Evolutionary conservation across 306 rosid genomes (phyloP).

Genomic region (Dryas alaskensis): DNA sequence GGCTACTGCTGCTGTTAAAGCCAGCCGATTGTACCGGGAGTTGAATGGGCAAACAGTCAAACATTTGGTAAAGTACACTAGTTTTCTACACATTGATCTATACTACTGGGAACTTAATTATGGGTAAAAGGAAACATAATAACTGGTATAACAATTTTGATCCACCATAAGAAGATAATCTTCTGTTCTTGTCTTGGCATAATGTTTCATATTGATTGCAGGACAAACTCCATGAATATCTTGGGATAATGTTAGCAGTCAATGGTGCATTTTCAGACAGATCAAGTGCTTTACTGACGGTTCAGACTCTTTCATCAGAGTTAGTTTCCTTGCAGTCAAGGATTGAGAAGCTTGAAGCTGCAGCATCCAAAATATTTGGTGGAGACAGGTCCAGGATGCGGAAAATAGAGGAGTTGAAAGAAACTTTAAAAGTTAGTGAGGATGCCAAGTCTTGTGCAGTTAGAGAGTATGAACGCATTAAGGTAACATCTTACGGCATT

Average conservation of each 20-base stretch:
- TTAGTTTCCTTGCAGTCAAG: conserved; percentile 66
- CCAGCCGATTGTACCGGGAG: conserved; percentile 83
- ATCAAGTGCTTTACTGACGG: conserved; percentile 73
- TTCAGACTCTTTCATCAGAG: conserved; percentile 78
- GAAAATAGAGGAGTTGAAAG: conserved; percentile 78
- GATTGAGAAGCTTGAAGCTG: conserved; percentile 81
- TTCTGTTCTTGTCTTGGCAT: background rate
- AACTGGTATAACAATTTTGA: background rate
- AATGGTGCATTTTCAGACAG: conserved; percentile 81
- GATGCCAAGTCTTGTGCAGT: conserved; percentile 78
- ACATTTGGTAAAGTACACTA: conserved; percentile 63
- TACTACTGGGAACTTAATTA: too few relatives aligned
- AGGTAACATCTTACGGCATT: conserved; percentile 42
- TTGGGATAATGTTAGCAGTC: conserved; percentile 77
- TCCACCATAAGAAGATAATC: background rate
- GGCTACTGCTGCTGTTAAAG: conserved; percentile 81
- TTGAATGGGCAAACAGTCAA: conserved; percentile 81
- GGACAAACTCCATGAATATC: conserved; percentile 87
- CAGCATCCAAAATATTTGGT: conserved; percentile 89
- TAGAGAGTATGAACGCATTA: conserved; percentile 80
- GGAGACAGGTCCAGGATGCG: conserved; percentile 70
- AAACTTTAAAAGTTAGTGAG: conserved; percentile 65
- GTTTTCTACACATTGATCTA: background rate
- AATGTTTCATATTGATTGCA: conserved; percentile 31
- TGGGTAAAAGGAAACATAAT: too few relatives aligned